Evolutionary conservation across 2,329 filamentous ascomycete species (phyloP), one percentile per base, ranked within the genome.

Genomic region (Claviceps quebecensis): DNA sequence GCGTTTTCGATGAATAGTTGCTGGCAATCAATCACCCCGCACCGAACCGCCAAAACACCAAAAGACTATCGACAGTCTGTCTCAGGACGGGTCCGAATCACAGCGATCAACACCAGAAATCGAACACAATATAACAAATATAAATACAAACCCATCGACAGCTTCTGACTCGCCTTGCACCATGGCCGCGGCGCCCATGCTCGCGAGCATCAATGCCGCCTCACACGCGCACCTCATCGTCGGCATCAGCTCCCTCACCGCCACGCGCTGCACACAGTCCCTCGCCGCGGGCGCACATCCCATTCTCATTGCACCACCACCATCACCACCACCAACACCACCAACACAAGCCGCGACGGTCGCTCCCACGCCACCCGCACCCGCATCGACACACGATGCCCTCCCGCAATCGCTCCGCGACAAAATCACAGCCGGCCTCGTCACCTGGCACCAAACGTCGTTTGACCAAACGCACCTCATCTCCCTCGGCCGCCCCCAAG

Each of bases 221-320:
- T 76, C 72, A 47, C 84, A 87, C 62, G 67, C 90, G 41, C 93
- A 98, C 65, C 75, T 98, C 53, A 80, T 98, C 60, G 68, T 97
- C 56, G 93, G 93, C 53, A 83, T 84, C 37, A 93, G 90, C 61
- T 82, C 91, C 14, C 77, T 98, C 41, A 91, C 93, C n/a, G 84
- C 85, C 49, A 79, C 88, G 36, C 80, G 93, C 59, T 94, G 87
- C 69, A 71, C 77, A 13, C 86, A 87, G 62, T 90, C 87, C 3
- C 69, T 96, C 48, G 79, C 84, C 60, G 86, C 87, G 16, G 91
- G 91, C 59, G 93, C 93, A 48, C 79, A 68, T 46, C 88, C 93
- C 0, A 77, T 93, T 43, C 70, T 97, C 45, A 75, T 98, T 60
- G 81, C 88, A 3, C 83, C 87, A 0, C 76, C 77, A 51, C 73